Base-by-base conservation (phyloP, 2,329 filamentous ascomycete genomes). In the Magnaporthiopsis incrustans region DNA sequence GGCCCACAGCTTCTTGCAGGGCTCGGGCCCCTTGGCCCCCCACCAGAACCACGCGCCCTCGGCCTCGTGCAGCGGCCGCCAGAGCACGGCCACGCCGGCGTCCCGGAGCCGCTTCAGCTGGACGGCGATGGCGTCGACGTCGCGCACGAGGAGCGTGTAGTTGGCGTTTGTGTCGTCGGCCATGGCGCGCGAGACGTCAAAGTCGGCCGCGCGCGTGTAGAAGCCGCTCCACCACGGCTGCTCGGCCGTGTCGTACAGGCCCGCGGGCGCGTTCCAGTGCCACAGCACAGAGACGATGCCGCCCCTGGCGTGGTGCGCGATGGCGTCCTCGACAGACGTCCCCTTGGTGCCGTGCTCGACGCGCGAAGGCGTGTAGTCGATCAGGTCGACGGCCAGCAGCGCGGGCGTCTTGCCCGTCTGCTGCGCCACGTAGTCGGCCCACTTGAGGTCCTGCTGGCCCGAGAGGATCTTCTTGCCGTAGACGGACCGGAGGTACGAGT, bases 41-140 rank as follows among this genome's bases (percentile, higher is more conserved):
- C 80, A 82, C 79, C 80, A 82, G 73, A 82, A 82, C 80, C 80
- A 82, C 0, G 63, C 73, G 2, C 79, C 79, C 65, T 82, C 80
- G 10, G 80, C 80, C 68, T 82, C 80, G 69, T 82, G 80, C 33
- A 82, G 70, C 5, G 79, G 79, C 1, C 80, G 72, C 68, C 73
- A 82, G 14, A 82, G 74, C 7, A 82, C 74, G 1, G 80, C 78
- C 1, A 81, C 74, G n/a, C 74, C 73, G 4, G 78, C 78, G 12
- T 70, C 67, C 63, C 78, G 72, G 4, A 82, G 72, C 27, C 76
- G 72, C 71, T 78, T 76, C 6, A 82, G 74, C 69, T 82, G 74
- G 7, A 74, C 73, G 2, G 79, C 79, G 63, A 82, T 79, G 33
- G 77, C 77, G 61, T 82, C 79, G 63, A 81, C 79, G 65, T 82